Evolutionary conservation across 2,329 filamentous ascomycete species (phyloP).

Genomic region (Talaromyces marneffei): DNA sequence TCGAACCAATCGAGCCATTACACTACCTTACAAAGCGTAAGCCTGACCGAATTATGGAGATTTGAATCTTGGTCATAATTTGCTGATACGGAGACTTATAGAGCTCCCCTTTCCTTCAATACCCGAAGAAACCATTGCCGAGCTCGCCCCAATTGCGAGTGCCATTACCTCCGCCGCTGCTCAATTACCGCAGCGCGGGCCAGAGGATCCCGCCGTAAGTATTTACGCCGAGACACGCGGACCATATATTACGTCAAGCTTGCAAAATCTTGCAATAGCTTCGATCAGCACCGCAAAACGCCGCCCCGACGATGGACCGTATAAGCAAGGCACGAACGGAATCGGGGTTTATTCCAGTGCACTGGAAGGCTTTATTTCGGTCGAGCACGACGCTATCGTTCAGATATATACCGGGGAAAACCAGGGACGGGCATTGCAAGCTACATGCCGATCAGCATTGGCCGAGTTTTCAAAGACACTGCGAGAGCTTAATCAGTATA

Average conservation of each 20-base stretch:
- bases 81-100: constrained; percentile 25
- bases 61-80: no score
- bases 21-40: constrained; percentile 87
- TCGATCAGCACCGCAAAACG: constrained; percentile 78
- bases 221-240: constrained; percentile 83
- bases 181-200: constrained; percentile 45
- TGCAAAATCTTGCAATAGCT: constrained; percentile 81
- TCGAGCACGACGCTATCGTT: constrained; percentile 87
- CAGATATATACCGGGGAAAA: constrained; percentile 80
- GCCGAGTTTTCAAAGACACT: constrained; percentile 79
- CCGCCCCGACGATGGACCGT: constrained; percentile 69
- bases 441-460: constrained; percentile 71
- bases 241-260: constrained; percentile 72
- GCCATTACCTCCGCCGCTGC: constrained; percentile 58
- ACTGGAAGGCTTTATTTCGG: constrained; percentile 77
- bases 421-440: constrained; percentile 71
- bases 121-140: constrained; percentile 67
- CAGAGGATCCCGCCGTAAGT: constrained; percentile 66
- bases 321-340: constrained; percentile 81
- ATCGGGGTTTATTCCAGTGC: constrained; percentile 84
- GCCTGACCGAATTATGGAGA: constrained; percentile 7
- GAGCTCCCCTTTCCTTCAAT: constrained; percentile 73
- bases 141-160: constrained; percentile 70
- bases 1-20: constrained; percentile 75
- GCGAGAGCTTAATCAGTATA: constrained; percentile 81